phyloP scores from a whole-genome alignment of 345 rosid species.

The Mercurialis annua region DNA sequence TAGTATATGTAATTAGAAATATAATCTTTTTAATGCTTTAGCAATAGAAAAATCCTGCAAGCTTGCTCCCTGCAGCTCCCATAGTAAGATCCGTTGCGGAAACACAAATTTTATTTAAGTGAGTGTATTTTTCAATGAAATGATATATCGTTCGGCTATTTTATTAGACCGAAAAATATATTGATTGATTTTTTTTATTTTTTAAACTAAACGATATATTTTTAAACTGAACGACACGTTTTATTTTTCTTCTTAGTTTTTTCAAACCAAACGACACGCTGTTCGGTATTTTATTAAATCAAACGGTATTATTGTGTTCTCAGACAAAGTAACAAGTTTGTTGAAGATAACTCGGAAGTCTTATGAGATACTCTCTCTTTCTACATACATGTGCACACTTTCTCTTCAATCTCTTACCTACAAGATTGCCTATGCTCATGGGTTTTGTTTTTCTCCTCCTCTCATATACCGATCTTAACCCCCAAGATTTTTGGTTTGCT shows the following conservation, averaged over 20 bases:
- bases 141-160: too few relatives aligned
- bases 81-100: too few relatives aligned
- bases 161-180: too few relatives aligned
- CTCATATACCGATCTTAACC: constrained; percentile 11
- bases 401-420: constrained; percentile 14
- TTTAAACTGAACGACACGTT: too few relatives aligned
- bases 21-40: too few relatives aligned
- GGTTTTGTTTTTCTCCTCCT: constrained; percentile 27
- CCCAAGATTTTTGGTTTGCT: constrained; percentile 35
- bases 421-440: constrained; percentile 33
- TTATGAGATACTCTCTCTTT: constrained; percentile 12
- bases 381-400: constrained; percentile 3
- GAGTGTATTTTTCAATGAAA: too few relatives aligned
- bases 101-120: too few relatives aligned
- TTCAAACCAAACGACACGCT: neutral
- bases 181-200: too few relatives aligned
- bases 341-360: constrained; percentile 32
- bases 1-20: too few relatives aligned
- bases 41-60: too few relatives aligned
- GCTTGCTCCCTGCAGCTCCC: too few relatives aligned
- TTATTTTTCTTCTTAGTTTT: neutral
- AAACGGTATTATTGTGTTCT: constrained; percentile 18
- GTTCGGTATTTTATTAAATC: neutral
- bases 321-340: constrained; percentile 33
- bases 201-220: too few relatives aligned